Percentiles rank a stretch among this genome's conserved stretches.
These are phyloP conservation scores for Aotearoamyces nothofagi DNA, from an alignment of 2,329 filamentous ascomycete genomes.

Conservation along the genomic window DNA sequence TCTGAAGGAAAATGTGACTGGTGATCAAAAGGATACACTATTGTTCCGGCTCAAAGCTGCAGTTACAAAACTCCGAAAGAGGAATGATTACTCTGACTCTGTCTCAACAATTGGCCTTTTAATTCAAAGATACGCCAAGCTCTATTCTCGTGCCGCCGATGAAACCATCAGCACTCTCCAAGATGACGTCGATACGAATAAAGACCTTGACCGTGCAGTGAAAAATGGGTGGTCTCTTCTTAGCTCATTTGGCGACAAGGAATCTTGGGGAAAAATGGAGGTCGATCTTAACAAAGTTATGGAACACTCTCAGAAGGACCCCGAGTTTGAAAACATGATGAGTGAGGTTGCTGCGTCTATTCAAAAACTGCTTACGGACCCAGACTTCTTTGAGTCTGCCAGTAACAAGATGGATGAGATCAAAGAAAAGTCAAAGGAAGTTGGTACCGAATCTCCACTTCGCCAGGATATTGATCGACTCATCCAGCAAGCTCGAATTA, in stretches of 20 bases:
- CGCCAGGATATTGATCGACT: slow-evolving; percentile 60
- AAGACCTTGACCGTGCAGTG: slow-evolving; percentile 58
- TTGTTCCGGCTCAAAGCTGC: slow-evolving; percentile 63
- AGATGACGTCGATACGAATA: slow-evolving; percentile 58
- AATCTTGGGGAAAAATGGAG: slow-evolving; percentile 65
- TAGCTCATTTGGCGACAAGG: slow-evolving; percentile 59
- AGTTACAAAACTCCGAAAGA: slow-evolving; percentile 57
- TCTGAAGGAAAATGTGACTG: slow-evolving; percentile 55
- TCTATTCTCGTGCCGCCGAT: slow-evolving; percentile 61
- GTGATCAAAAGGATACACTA: slow-evolving; percentile 59
- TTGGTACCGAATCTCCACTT: slow-evolving; percentile 52
- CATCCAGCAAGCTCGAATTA: slow-evolving; percentile 51
- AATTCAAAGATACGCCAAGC: slow-evolving; percentile 60
- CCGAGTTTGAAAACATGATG: slow-evolving; percentile 68
- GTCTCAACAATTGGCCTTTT: slow-evolving; percentile 65
- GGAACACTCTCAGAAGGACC: slow-evolving; percentile 60
- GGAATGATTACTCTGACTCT: slow-evolving; percentile 72
- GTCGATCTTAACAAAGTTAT: slow-evolving; percentile 53
- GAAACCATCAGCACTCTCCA: slow-evolving; percentile 51
- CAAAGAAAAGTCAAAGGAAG: slow-evolving; percentile 40
- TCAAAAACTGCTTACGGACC: slow-evolving; percentile 72
- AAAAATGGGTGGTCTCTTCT: slow-evolving; percentile 70
- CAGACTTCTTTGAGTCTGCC: slow-evolving; percentile 67
- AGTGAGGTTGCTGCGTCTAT: slow-evolving; percentile 57
- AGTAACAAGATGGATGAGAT: slow-evolving; percentile 34